phyloP scores from a whole-genome alignment of 179 eudicot species.

The Beta lomatogona region DNA sequence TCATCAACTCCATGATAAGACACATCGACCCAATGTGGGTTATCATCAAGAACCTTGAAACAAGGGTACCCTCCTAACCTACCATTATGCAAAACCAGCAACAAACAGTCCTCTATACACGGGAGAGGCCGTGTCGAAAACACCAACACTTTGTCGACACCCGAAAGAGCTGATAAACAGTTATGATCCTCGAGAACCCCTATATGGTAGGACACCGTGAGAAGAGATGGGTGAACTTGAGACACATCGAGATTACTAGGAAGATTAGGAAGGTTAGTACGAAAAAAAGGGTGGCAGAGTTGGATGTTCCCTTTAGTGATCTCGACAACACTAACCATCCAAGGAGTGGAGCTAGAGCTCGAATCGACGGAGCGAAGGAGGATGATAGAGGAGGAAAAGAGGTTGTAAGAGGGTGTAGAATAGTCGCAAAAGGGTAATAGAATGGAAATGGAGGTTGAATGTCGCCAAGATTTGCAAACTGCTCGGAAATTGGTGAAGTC shows the following conservation, averaged over 20 bases:
- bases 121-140: not conserved
- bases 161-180: not conserved
- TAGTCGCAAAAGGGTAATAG: conserved; percentile 1
- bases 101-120: not conserved
- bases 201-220: not conserved
- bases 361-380: not conserved
- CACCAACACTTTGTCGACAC: not conserved
- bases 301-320: conserved; percentile 8
- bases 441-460: not conserved
- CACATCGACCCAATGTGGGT: not conserved
- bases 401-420: not conserved
- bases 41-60: not conserved
- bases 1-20: not conserved
- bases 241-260: not conserved
- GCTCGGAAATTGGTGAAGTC: not conserved
- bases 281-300: conserved; percentile 8
- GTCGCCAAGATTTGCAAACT: not conserved
- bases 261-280: not conserved
- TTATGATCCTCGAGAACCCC: not conserved
- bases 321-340: conserved; percentile 13
- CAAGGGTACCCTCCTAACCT: not conserved
- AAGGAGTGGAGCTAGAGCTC: not conserved
- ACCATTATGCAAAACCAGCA: not conserved
- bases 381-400: not conserved
- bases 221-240: not conserved